phyloP scores from a whole-genome alignment of 306 rosid species.

The Myrica gale region DNA sequence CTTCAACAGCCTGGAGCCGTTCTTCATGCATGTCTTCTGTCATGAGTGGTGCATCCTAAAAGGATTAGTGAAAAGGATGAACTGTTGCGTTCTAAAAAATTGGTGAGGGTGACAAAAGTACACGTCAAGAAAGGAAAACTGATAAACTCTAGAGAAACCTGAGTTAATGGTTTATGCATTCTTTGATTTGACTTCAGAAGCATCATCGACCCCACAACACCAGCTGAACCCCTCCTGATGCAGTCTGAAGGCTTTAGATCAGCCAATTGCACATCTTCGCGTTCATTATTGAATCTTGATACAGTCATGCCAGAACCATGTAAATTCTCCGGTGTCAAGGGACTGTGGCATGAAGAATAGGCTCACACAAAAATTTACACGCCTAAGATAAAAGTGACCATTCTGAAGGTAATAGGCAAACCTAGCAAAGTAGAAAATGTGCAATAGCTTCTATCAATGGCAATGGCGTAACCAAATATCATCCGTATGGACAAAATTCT shows the following conservation, averaged over 20 bases:
- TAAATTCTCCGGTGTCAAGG: conserved; percentile 43
- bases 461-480: background rate
- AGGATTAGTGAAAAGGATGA: conserved; percentile 25
- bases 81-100: conserved; percentile 23
- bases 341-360: conserved; percentile 38
- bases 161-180: conserved; percentile 90
- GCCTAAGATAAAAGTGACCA: conserved; percentile 16
- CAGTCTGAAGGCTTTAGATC: conserved; percentile 50
- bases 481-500: background rate
- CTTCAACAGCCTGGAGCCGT: conserved; percentile 90
- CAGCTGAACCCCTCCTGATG: conserved; percentile 78
- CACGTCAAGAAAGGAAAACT: background rate
- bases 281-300: conserved; percentile 35
- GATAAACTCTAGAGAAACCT: conserved; percentile 53
- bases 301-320: conserved; percentile 33
- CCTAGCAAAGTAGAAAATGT: background rate
- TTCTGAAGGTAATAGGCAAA: conserved; percentile 13
- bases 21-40: conserved; percentile 99
- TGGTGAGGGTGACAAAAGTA: conserved; percentile 19
- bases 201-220: conserved; percentile 64
- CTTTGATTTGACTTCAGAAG: conserved; percentile 77
- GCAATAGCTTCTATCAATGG: background rate
- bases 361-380: conserved; percentile 14
- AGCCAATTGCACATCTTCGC: conserved; percentile 38
- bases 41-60: conserved; percentile 87